Evolutionary conservation across 345 rosid genomes (phyloP).

Genomic region (Xanthoceras sorbifolium): DNA sequence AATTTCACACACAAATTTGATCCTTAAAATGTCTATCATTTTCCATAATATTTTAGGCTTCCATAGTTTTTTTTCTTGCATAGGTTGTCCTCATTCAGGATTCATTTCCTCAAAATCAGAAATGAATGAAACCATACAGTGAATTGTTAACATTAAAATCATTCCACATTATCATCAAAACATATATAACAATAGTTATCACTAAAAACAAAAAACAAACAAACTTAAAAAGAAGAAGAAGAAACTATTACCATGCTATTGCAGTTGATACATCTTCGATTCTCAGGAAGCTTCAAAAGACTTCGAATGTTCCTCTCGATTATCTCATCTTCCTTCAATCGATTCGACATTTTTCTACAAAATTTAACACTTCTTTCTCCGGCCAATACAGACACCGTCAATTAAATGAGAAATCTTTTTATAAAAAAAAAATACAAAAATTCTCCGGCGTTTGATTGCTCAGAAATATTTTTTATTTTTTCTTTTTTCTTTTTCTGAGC

Average conservation of each 20-base stretch:
- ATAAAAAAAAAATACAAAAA: neutral
- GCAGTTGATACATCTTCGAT: slow-evolving; percentile 87
- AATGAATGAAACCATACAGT: too few relatives aligned
- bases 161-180: too few relatives aligned
- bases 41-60: too few relatives aligned
- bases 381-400: too few relatives aligned
- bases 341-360: slow-evolving; percentile 45
- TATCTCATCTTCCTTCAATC: slow-evolving; percentile 66
- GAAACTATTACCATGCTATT: slow-evolving; percentile 57
- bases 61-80: too few relatives aligned
- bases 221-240: neutral
- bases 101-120: neutral
- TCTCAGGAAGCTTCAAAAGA: slow-evolving; percentile 75
- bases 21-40: neutral
- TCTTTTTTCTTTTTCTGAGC: neutral
- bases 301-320: slow-evolving; percentile 66
- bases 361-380: neutral
- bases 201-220: neutral
- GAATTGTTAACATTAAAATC: too few relatives aligned
- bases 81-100: neutral
- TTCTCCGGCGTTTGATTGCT: neutral
- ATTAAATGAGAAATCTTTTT: too few relatives aligned
- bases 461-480: neutral
- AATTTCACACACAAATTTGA: neutral
- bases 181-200: neutral